These are phyloP conservation scores for Teunomyces pallodes DNA, from an alignment of 805 yeast genomes.

Conservation along the genomic window DNA sequence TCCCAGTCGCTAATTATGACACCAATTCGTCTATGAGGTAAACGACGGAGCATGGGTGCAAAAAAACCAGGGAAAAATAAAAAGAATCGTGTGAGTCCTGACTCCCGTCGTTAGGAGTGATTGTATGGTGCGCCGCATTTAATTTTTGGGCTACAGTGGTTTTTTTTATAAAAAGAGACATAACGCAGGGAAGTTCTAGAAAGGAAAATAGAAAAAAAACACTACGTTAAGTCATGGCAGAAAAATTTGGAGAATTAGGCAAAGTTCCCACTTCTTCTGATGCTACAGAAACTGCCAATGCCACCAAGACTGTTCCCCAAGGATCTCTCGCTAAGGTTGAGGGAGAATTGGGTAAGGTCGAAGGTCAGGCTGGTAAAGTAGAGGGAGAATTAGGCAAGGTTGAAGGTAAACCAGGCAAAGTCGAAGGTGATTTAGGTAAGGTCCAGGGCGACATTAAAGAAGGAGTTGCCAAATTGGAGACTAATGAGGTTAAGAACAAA, in stretches of 20 bases:
- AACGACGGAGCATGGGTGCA: background rate
- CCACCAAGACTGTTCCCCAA: slow-evolving; percentile 1
- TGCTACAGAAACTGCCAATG: slow-evolving; percentile 4
- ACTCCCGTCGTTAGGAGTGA: background rate
- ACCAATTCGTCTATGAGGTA: background rate
- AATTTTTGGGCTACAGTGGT: too few relatives aligned
- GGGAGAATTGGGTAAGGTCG: slow-evolving; percentile 6
- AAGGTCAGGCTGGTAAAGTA: slow-evolving; percentile 5
- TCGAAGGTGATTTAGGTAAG: slow-evolving; percentile 4
- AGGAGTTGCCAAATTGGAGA: slow-evolving; percentile 4
- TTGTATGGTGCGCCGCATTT: background rate
- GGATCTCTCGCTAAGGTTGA: background rate
- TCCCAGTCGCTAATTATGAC: slow-evolving; percentile 60
- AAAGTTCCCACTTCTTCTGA: background rate
- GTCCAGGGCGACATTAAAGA: slow-evolving; percentile 4
- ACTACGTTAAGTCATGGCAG: slow-evolving; percentile 1
- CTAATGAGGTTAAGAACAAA: background rate
- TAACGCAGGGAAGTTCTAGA: too few relatives aligned
- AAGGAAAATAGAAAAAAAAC: too few relatives aligned
- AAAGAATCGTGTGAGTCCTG: background rate
- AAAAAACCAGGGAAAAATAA: background rate
- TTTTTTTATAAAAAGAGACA: too few relatives aligned
- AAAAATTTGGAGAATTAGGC: slow-evolving; percentile 10
- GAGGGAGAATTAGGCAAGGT: slow-evolving; percentile 3
- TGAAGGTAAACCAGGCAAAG: background rate